Evolutionary conservation across 768 basidiomycete species (phyloP), one percentile per base, ranked within the genome.

Genomic region (Mrakia hoshinonis): DNA sequence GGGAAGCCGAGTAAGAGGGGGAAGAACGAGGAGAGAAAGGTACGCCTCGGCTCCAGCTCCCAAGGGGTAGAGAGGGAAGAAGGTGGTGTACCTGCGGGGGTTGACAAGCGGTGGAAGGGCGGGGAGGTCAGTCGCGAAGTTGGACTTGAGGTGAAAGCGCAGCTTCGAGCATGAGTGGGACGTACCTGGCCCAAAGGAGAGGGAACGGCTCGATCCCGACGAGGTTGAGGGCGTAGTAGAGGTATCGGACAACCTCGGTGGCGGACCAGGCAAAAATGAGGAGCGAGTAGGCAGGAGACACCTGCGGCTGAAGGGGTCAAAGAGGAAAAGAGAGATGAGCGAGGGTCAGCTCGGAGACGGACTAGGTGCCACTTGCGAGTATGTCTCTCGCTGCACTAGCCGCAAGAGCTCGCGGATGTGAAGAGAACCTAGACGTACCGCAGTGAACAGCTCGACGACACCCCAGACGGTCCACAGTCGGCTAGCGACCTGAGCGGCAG

Each of bases 261-360:
- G 87, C 73, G 0, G 90, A 88, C 96, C 96, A 98, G 0, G 94
- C 89, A 73, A 95, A 80, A 67, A 97, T 85, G 92, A 97, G 95
- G 63, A 88, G 87, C 7, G 90, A 85, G 82, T 90, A 97, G 34
- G 93, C 77, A 4, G 96, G 90, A 77, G 85, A 87, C 4, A 82
- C 77, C 74, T 86, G 89, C 34, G 89, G 78, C 80, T 79, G 49
- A 18, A 12, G 18, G 10, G 22, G 15, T 12, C 63, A 10, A 48
- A 12, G 24, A 34, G 26, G 43, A 69, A 46, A 70, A 67, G 46
- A 47, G 54, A 71, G 29, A 46, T 18, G 60, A 39, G 36, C 11
- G 24, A 47, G 26, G 46, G 4, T 34, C 48, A 58, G 26, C 54
- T 55, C n/a, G 43, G 43, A n/a, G n/a, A n/a, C n/a, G n/a, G n/a